Base-by-base conservation (phyloP, 2,329 filamentous ascomycete species). In the Trichoderma hamatum region DNA sequence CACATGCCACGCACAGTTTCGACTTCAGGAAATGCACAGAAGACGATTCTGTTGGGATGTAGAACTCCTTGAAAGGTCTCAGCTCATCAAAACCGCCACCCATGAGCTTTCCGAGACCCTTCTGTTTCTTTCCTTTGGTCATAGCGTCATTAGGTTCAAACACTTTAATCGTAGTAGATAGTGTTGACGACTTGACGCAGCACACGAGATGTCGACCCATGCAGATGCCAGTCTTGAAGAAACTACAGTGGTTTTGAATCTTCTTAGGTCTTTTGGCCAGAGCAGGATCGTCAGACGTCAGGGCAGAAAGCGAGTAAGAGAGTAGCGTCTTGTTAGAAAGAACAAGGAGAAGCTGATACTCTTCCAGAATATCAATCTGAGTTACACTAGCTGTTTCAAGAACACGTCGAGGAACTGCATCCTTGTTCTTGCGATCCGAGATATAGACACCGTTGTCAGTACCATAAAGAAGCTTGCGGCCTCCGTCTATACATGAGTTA, bases 91-190 rank as follows among this genome's bases (percentile, higher is more conserved):
- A 94, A 10, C 94, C 93, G 63, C 84, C 90, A 71, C 93, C 93
- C 82, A 99, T 95, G 90, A 99, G 97, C 82, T 96, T 97, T 73
- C 92, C 91, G 70, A 99, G 90, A 21, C 96, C 95, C 76, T 94
- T 96, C 78, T 97, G 96, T 83, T 96, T 97, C 84, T 96, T 96
- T 69, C 92, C 93, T 83, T 94, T 96, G 67, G 92, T 91, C 85
- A 97, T 91, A 71, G 93, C 92, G 78, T 98, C 96, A 82, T 97
- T 97, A 1, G 96, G 96, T 81, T 99, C 95, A 80, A 93, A 98
- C n/a, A 98, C 96, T 82, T 98, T 98, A 84, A 99, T 97, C 2
- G 95, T 98, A 16, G 93, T 97, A 64, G 93, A 97, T 36, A 98
- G 84, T 3, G 94, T 92, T 21, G 92, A 95, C 51, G 93, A 97